Base-by-base conservation (phyloP, 1,284 basidiomycete species). In the Meira nashicola region DNA sequence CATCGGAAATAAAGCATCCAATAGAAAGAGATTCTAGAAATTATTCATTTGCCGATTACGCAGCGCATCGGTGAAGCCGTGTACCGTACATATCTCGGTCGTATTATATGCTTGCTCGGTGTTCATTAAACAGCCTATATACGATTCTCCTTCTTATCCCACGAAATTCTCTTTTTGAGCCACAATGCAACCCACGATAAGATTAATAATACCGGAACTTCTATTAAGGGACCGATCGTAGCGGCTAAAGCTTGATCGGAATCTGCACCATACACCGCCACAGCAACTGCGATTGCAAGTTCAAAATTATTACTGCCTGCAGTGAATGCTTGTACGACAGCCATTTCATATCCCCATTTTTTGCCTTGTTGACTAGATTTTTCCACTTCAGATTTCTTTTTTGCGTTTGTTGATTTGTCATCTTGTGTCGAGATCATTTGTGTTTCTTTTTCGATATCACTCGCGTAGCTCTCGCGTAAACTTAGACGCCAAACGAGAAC, bases 251-350 rank as follows among this genome's bases (percentile, higher is more conserved):
- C 67, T 54, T 73, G 62, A 44, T 67, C 59, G 0, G 62, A 63
- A 4, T 66, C 62, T 12, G 62, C 64, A 4, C 68, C 69, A 73
- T 87, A 92, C 0, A 87, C 84, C 0, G 89, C 86, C 39, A 92
- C 87, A 1, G 86, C 84, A 2, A 92, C 86, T 0, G 90, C 90
- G 58, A 92, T 92, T 0, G 90, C 89, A 0, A 92, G 54, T 37
- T 79, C 80, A 61, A 80, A 82, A 65, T 83, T 83, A 74, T 83
- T 83, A 9, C 80, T 80, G 0, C 78, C 81, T 2, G 80, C 81
- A 0, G 82, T 83, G 64, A 82, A 82, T 11, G 71, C 62, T 84
- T 85, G 74, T 0, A 75, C 71, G 39, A 75, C 74, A 6, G 76
- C 74, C 68, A 73, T 74, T 60, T 79, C 70, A 58, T 79, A 78